Evolutionary conservation across 768 basidiomycete species (phyloP).

Genomic region (Termitomyces sp.): DNA sequence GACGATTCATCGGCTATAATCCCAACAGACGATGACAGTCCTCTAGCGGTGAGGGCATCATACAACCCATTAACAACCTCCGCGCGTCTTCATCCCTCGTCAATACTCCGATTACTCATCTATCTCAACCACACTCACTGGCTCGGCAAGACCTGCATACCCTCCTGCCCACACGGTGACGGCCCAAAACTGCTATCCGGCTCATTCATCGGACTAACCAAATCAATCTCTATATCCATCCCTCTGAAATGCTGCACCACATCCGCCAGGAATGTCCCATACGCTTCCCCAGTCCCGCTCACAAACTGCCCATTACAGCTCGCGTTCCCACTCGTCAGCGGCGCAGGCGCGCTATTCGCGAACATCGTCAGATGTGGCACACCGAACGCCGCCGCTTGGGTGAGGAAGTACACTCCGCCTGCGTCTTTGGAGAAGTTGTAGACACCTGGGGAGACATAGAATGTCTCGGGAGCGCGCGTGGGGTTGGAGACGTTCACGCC

Average conservation of each 20-base stretch:
- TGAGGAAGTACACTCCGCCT: conserved; percentile 37
- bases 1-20: conserved; percentile 42
- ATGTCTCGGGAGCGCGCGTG: conserved; percentile 32
- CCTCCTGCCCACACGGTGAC: conserved; percentile 41
- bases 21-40: conserved; percentile 27
- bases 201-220: conserved; percentile 43
- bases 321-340: conserved; percentile 28
- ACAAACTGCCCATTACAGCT: conserved; percentile 35
- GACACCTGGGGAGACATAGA: conserved; percentile 33
- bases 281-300: conserved; percentile 30
- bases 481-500: conserved; percentile 39
- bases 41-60: conserved; percentile 26
- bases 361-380: conserved; percentile 39
- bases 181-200: conserved; percentile 37
- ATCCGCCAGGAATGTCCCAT: conserved; percentile 39
- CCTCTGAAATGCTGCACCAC: conserved; percentile 36
- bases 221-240: conserved; percentile 34
- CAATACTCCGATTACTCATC: background rate
- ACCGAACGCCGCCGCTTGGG: conserved; percentile 30
- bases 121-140: conserved; percentile 24
- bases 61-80: conserved; percentile 36
- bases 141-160: conserved; percentile 37
- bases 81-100: conserved; percentile 25
- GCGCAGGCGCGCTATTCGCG: conserved; percentile 38
- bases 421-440: conserved; percentile 38